phyloP scores from a whole-genome alignment of 1,139 yeast genomes.

The Blastobotrys petasosporus region DNA sequence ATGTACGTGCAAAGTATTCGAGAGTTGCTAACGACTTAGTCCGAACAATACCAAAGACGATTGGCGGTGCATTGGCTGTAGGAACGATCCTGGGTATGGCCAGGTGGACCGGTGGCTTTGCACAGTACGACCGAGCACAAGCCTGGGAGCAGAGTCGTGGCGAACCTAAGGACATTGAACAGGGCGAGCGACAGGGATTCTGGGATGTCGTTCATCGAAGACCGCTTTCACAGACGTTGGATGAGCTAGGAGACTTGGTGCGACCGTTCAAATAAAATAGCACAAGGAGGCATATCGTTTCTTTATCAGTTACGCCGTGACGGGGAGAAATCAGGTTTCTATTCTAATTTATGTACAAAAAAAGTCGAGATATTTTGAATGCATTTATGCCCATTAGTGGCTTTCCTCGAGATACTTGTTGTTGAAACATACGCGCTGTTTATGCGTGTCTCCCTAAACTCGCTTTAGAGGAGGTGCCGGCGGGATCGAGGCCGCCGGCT shows the following conservation, averaged over 20 bases:
- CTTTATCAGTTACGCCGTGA: too few relatives aligned
- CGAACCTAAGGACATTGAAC: slow-evolving; percentile 29
- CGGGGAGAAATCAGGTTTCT: too few relatives aligned
- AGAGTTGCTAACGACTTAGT: slow-evolving; percentile 21
- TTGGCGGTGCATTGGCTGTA: slow-evolving; percentile 41
- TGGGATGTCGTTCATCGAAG: slow-evolving; percentile 82
- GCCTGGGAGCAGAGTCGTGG: slow-evolving; percentile 27
- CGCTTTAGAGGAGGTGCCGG: too few relatives aligned
- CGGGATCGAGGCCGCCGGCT: too few relatives aligned
- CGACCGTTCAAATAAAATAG: slow-evolving; percentile 21
- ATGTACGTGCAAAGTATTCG: slow-evolving; percentile 17
- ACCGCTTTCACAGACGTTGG: slow-evolving; percentile 75
- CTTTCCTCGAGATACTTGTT: too few relatives aligned
- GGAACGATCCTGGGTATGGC: slow-evolving; percentile 37
- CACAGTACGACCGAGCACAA: slow-evolving; percentile 36
- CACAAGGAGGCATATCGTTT: background rate
- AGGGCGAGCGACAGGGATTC: slow-evolving; percentile 57
- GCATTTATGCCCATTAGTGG: too few relatives aligned
- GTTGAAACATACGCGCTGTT: too few relatives aligned
- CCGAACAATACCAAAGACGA: slow-evolving; percentile 39
- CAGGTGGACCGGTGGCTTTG: slow-evolving; percentile 44
- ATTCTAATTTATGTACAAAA: slow-evolving; percentile 5
- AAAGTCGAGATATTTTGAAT: background rate
- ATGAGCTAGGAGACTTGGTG: slow-evolving; percentile 52
- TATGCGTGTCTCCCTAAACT: too few relatives aligned